Conservation (phyloP, 1,284 basidiomycete species). For the Neonothopanus nambi region DNA sequence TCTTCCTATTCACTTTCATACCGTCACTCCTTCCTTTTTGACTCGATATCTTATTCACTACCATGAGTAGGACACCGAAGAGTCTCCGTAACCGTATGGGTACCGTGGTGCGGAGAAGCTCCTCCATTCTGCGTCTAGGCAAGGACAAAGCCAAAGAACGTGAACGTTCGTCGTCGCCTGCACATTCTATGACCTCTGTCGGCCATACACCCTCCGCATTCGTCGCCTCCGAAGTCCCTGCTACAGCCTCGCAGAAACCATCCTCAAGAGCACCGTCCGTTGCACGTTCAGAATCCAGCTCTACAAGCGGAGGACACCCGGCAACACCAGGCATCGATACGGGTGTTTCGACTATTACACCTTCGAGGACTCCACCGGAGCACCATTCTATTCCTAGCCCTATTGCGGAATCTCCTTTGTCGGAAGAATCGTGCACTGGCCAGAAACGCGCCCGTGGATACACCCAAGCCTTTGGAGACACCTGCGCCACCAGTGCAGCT, state of each 20-base stretch:
- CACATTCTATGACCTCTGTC: too few species aligned
- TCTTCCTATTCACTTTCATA: too few species aligned
- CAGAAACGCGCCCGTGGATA: neutral
- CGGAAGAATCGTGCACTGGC: constrained; percentile 7
- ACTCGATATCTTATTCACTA: neutral
- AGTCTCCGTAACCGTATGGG: neutral
- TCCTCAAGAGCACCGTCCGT: neutral
- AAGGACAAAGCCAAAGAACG: too few species aligned
- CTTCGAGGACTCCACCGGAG: neutral
- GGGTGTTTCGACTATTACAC: neutral
- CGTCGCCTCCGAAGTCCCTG: neutral
- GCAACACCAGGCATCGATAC: too few species aligned
- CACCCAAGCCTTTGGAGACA: neutral
- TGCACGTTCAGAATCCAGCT: neutral
- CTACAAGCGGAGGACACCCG: neutral
- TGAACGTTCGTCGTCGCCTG: neutral
- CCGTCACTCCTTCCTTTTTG: too few species aligned
- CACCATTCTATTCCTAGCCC: constrained; percentile 6
- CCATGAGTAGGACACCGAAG: neutral
- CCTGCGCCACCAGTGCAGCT: neutral
- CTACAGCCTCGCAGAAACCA: neutral
- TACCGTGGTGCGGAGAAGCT: neutral
- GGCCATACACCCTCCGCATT: neutral
- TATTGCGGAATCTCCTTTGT: constrained; percentile 10
- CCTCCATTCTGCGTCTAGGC: neutral